These are phyloP conservation scores for Termitomyces sp. DNA, from an alignment of 768 basidiomycete genomes.

Conservation along the genomic window DNA sequence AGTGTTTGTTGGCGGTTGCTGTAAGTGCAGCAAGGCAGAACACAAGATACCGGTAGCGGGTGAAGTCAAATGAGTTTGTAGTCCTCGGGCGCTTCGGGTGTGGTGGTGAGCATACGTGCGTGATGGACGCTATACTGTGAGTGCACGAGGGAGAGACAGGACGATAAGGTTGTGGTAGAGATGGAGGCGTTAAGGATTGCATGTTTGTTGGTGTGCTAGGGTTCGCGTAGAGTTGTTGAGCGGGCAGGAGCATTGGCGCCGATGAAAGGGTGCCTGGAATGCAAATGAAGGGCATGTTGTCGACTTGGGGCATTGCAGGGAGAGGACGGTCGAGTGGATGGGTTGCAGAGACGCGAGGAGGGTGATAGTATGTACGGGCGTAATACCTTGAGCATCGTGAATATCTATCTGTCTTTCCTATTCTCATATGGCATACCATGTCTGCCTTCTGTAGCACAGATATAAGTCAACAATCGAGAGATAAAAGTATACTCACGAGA, in stretches of 20 bases:
- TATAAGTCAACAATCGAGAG: too few relatives aligned
- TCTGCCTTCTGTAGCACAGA: background rate
- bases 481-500: too few relatives aligned
- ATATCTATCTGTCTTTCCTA: too few relatives aligned
- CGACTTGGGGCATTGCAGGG: too few relatives aligned
- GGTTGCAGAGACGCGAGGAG: too few relatives aligned
- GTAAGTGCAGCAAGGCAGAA: background rate
- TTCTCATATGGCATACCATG: constrained; percentile 3
- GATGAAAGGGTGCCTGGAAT: too few relatives aligned
- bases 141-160: background rate
- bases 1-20: constrained; percentile 65
- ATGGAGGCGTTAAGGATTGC: background rate
- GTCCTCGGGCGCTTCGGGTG: background rate
- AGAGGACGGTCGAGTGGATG: too few relatives aligned
- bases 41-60: constrained; percentile 64
- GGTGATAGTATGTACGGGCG: too few relatives aligned
- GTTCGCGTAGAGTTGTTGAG: constrained; percentile 16
- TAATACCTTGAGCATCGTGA: too few relatives aligned
- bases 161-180: constrained; percentile 6
- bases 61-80: constrained; percentile 55
- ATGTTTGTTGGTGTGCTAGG: background rate
- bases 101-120: background rate
- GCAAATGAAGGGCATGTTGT: too few relatives aligned
- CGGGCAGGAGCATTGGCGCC: constrained; percentile 4
- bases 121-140: too few relatives aligned